Base-by-base conservation (phyloP, 176 grass and related monocot genomes). In the Cymbopogon citratus region DNA sequence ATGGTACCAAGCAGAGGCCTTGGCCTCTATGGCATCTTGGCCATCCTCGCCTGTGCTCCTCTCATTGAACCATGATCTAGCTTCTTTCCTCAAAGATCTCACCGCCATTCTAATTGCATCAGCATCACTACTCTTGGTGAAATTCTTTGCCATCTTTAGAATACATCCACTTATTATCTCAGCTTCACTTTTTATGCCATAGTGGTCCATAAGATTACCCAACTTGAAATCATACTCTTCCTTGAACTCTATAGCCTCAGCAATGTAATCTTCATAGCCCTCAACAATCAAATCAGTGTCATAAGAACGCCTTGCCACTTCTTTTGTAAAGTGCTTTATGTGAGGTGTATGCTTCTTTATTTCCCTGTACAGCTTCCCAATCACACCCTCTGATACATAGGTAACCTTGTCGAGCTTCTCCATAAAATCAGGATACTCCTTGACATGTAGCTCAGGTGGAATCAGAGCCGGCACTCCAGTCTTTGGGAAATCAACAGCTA, bases 381-480 rank as follows among this genome's bases (percentile, higher is more conserved):
- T 88, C 21, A 93, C 74, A 63, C 92, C 92, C 69, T 74, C 54
- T 7, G 92, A 98, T 70, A 33, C 82, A 74, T 98, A 98, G 25
- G 84, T 93, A 59, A 33, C 75, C 74, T 82, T 93, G 63, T 91
- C 88, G 0, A 83, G 78, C 77, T 98, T 98, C 72, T 95, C 95
- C 95, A 98, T 98, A 21, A 98, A 98, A 80, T 98, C 95, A 19
- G 95, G 95, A 69, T 98, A 98, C 69, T 93, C 90, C 68, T 82
- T 95, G 46, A 90, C 92, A 84, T 88, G 6, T 29, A 95, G 43
- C 19, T 85, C 28, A 44, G 35, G 76, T 4, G 92, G 95, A 79
- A 94, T 95, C 69, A 62, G 71, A 60, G 92, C 92, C 2, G 90
- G 89, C 33, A 95, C 68, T 83, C 95, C 95, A 59, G 95, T 98